These are phyloP conservation scores for Metschnikowia drakensbergensis DNA, from an alignment of 805 yeast species.

Conservation along the genomic window DNA sequence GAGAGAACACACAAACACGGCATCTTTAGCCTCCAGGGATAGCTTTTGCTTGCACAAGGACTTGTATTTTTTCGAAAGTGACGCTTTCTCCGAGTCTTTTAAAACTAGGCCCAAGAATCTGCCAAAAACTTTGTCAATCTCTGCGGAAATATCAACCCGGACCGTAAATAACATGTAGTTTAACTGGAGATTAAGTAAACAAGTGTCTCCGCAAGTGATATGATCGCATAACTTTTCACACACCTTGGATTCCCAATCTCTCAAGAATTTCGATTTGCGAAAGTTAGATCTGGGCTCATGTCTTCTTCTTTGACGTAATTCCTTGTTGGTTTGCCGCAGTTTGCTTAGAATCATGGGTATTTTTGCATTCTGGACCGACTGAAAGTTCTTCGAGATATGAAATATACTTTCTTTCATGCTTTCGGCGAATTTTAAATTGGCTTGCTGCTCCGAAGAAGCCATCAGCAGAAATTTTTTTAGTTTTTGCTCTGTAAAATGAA, in stretches of 20 bases:
- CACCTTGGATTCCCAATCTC: constrained; percentile 31
- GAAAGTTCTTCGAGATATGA: constrained; percentile 21
- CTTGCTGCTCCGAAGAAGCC: constrained; percentile 16
- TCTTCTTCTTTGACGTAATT: background rate
- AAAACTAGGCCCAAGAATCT: constrained; percentile 5
- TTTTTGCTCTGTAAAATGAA: constrained; percentile 9
- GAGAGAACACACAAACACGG: constrained; percentile 31
- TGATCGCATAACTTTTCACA: constrained; percentile 24
- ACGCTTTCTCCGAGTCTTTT: constrained; percentile 1
- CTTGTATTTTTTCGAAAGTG: constrained; percentile 6
- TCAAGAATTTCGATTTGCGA: constrained; percentile 18
- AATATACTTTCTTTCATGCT: constrained; percentile 19
- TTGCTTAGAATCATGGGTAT: constrained; percentile 12
- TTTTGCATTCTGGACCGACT: constrained; percentile 12
- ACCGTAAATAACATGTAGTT: constrained; percentile 36
- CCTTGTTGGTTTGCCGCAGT: background rate
- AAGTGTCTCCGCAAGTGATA: constrained; percentile 23
- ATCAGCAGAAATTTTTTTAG: constrained; percentile 6
- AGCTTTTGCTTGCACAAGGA: constrained; percentile 3
- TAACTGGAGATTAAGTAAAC: constrained; percentile 34
- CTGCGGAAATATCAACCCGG: constrained; percentile 26
- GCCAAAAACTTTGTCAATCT: constrained; percentile 18
- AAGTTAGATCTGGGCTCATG: constrained; percentile 4
- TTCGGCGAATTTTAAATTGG: constrained; percentile 19
- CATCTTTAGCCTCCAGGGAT: constrained; percentile 1